Conservation (phyloP, 257 asterid species). For the Solanum pimpinellifolium region DNA sequence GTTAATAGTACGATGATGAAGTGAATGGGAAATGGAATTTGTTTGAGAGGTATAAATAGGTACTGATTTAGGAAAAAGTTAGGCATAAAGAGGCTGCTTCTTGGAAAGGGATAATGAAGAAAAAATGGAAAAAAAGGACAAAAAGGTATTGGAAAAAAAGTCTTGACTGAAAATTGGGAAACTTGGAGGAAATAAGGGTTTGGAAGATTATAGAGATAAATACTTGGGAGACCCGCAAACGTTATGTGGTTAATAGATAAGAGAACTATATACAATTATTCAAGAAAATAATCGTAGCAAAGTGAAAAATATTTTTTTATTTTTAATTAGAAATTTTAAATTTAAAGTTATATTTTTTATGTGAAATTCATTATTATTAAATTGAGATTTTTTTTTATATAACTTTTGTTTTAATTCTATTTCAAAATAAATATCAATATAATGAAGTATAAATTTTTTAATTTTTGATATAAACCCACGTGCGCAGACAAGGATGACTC, state of each 20-base stretch:
- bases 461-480: constrained; percentile 24
- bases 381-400: background rate
- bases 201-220: constrained; percentile 16
- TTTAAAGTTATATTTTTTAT: background rate
- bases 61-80: background rate
- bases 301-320: background rate
- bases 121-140: background rate
- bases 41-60: constrained; percentile 12
- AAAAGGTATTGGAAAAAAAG: background rate
- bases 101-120: constrained; percentile 33
- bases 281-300: rapidly evolving
- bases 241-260: background rate
- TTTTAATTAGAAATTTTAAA: rapidly evolving
- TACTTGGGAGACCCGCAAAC: constrained; percentile 56
- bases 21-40: background rate
- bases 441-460: too few species aligned
- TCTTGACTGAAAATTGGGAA: constrained; percentile 29
- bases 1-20: background rate
- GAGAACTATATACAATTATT: background rate
- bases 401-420: rapidly evolving
- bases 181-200: constrained; percentile 25
- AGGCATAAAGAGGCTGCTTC: constrained; percentile 36
- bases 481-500: constrained; percentile 65
- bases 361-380: rapidly evolving
- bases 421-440: background rate